Base-by-base conservation (phyloP, 257 asterid species). In the Thymus quinquecostatus region DNA sequence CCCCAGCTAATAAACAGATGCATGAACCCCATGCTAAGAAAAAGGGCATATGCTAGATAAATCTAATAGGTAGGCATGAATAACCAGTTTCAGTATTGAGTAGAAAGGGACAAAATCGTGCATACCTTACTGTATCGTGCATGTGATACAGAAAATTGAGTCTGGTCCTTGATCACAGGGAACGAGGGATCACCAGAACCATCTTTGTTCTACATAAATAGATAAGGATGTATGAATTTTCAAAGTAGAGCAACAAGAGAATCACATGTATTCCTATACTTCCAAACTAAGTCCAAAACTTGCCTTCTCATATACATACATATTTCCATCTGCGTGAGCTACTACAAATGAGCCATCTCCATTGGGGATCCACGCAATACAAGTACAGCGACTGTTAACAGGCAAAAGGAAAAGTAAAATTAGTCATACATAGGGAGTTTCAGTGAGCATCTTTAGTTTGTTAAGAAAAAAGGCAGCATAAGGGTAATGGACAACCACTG, bases 101-200 rank as follows among this genome's bases (percentile, higher is more conserved):
- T 32, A 34, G 27, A 49, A 57, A 50, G 10, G 10, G 54, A 75
- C 27, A 55, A 21, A 36, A 63, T 59, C 32, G 21, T 40, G 62
- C 65, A 51, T 88, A 95, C 99, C 98, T 90, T 95, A 80, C 96
- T 92, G 82, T 92, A 85, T 53, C 99, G 98, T 56, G 97, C 98
- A 82, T 90, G 99, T 34, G 96, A 75, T 36, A 95, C 97, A 61
- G 96, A 90, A 84, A 95, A 95, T 40, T 92, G 99, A 72, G 92
- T 85, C 80, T 83, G 99, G 77, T 95, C 99, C 84, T 90, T 92
- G 80, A 95, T 86, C 61, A 83, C 85, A 29, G 98, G 96, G 82
- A 95, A 95, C 34, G 98, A 90, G 72, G 99, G 92, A 82, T 94
- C 98, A 63, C 90, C 91, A 33, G 99, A 89, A 70, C 92, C 94